Evolutionary conservation across 2,329 filamentous ascomycete genomes (phyloP), one percentile per base, ranked within the genome.

Genomic region (Penicillium psychrosexuale): DNA sequence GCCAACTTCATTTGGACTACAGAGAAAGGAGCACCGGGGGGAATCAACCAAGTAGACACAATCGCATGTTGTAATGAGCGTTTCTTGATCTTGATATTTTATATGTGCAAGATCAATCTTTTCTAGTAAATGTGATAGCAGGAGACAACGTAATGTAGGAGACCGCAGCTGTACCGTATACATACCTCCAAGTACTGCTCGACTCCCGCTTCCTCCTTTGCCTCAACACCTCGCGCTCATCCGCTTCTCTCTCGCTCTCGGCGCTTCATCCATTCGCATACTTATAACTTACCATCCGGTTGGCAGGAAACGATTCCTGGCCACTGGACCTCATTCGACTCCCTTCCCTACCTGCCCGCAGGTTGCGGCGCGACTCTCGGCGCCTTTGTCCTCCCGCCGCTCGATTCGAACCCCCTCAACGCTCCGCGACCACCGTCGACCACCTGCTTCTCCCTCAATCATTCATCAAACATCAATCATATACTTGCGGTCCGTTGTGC

Each of bases 301-400:
- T 62, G 38, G 43, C 62, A 60, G 62, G 62, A 56, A 51, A 49
- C 28, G 11, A 37, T 37, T 61, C 60, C 61, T 64, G 59, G 47
- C 45, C 51, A 60, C 61, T 65, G 58, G 57, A 61, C 55, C 53
- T 52, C 51, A 53, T 53, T 55, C 31, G 47, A 55, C 54, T 51
- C 49, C 43, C n/a, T 51, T 52, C 47, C 40, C 36, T 51, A 53
- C 37, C 45, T 60, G 59, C 59, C 64, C 60, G 58, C 62, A 59
- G 58, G 55, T 50, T 65, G 62, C 62, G 63, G 59, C 61, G 62
- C 62, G 58, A 62, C 55, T 54, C 56, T 61, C 61, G 62, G 63
- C 62, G 62, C 59, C 62, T 62, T 60, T 62, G 61, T 59, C 60
- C 56, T 63, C 55, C 63, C 64, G 64, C 64, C 61, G 63, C 62